Base-by-base conservation (phyloP, 2,329 filamentous ascomycete genomes). In the Acrocalymma vagum region DNA sequence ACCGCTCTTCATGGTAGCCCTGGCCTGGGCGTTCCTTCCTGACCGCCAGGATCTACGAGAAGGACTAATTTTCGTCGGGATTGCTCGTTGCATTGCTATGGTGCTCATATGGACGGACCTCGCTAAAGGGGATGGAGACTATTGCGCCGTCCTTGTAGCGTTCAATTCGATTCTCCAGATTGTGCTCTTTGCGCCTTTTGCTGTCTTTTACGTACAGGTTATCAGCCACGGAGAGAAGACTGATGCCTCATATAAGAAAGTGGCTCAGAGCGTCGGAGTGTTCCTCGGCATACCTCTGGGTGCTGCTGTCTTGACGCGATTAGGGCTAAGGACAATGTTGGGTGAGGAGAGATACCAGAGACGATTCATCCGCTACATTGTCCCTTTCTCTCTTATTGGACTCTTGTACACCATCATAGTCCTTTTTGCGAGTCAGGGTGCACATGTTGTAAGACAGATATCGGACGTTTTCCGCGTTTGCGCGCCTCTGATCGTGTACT, bases 1-100 rank as follows among this genome's bases (percentile, higher is more conserved):
- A 0, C 90, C 90, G 0, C 78, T 95, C 1, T 72, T 94, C 17
- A 95, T 95, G 90, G 85, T 90, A 1, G 84, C 66, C 0, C 73
- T 91, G 1, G 80, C 87, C 0, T 91, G 87, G 81, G 80, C 80
- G 2, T 71, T 72, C 29, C 53, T 72, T 2, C 69, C 69, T 1
- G 69, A 71, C 40, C 69, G 78, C 38, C 66, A 67, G 24, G 77
- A 71, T 3, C 65, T 81, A 2, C 66, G 78, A 1, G 79, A 83
- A 26, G 90, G 89, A 0, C 73, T 94, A 3, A 89, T 94, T 24
- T 81, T 95, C 5, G 90, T 96, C 0, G 90, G 91, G 0, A 74
- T 96, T 1, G 91, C 88, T 5, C 76, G 91, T 36, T 96, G 91
- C 57, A 95, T 95, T 48, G 90, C 90, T 21, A 95, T 95, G 90